These are phyloP conservation scores for Obba rivulosa DNA, from an alignment of 768 basidiomycete genomes.

Conservation along the genomic window DNA sequence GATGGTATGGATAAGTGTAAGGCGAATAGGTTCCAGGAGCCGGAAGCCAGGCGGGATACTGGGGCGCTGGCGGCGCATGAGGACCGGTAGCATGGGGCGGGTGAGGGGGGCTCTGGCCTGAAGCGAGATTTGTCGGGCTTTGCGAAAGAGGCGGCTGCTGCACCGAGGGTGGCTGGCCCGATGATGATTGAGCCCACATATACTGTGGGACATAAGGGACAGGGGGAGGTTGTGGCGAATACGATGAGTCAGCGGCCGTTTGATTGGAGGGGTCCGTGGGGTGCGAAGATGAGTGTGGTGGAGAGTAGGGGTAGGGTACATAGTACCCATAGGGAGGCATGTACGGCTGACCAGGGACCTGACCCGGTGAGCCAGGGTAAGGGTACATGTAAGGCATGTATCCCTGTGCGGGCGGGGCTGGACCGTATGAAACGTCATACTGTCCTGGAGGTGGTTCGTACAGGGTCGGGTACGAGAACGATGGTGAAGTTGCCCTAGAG, in stretches of 20 bases:
- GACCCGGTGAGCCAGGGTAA: slow-evolving; percentile 27
- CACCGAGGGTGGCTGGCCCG: slow-evolving; percentile 13
- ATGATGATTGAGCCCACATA: slow-evolving; percentile 28
- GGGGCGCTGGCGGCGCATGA: slow-evolving; percentile 28
- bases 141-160: slow-evolving; percentile 17
- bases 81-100: slow-evolving; percentile 26
- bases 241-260: slow-evolving; percentile 25
- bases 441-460: slow-evolving; percentile 49
- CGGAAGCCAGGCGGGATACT: slow-evolving; percentile 24
- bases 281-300: slow-evolving; percentile 33
- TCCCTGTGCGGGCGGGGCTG: slow-evolving; percentile 16
- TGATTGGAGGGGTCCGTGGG: slow-evolving; percentile 30
- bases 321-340: slow-evolving; percentile 48
- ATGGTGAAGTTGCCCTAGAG: slow-evolving; percentile 71
- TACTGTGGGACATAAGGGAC: slow-evolving; percentile 27
- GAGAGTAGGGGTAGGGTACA: slow-evolving; percentile 45
- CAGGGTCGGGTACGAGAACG: slow-evolving; percentile 67
- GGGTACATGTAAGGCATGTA: slow-evolving; percentile 25
- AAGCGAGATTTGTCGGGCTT: slow-evolving; percentile 16
- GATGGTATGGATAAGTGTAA: slow-evolving; percentile 5
- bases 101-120: slow-evolving; percentile 15
- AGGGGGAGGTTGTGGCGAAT: slow-evolving; percentile 21
- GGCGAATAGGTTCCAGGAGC: slow-evolving; percentile 14
- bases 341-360: slow-evolving; percentile 18
- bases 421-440: slow-evolving; percentile 16